Evolutionary conservation across 495 filamentous ascomycete species (phyloP).

Genomic region (Geopyxis carbonaria): DNA sequence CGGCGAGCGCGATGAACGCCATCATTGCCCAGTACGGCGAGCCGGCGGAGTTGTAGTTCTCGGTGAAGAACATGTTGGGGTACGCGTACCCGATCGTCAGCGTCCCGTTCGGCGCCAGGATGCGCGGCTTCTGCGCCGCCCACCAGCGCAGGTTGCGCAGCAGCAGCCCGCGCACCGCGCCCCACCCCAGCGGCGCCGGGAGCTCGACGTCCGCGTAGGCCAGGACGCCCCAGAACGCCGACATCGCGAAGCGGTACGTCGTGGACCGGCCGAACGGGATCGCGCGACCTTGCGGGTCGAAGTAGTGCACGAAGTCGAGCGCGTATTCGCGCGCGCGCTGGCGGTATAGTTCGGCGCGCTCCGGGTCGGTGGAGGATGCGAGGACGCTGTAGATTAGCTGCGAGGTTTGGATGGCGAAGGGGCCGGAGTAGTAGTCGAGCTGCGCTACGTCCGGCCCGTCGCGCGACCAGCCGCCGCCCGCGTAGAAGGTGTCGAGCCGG

Average conservation of each 20-base stretch:
- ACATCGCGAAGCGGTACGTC: conserved; percentile 68
- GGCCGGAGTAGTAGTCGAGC: conserved; percentile 71
- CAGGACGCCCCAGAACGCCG: conserved; percentile 61
- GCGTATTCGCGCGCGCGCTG: conserved; percentile 47
- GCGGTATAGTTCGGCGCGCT: conserved; percentile 50
- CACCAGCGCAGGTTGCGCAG: conserved; percentile 63
- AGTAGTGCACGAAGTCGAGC: conserved; percentile 57
- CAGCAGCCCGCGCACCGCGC: conserved; percentile 58
- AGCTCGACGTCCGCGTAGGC: conserved; percentile 59
- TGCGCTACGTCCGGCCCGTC: conserved; percentile 62
- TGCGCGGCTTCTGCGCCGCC: conserved; percentile 37
- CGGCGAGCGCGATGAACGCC: conserved; percentile 53
- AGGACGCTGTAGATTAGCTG: conserved; percentile 62
- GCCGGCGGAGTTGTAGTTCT: conserved; percentile 68
- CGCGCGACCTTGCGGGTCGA: conserved; percentile 46
- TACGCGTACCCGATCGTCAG: conserved; percentile 63
- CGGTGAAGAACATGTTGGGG: conserved; percentile 54
- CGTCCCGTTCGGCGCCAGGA: conserved; percentile 56
- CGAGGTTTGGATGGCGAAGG: conserved; percentile 62
- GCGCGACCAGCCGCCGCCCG: conserved; percentile 63
- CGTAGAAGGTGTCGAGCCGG: conserved; percentile 62
- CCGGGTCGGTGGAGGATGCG: conserved; percentile 48
- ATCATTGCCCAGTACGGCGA: conserved; percentile 62
- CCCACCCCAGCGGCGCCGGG: conserved; percentile 50
- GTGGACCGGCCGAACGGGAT: conserved; percentile 63